phyloP scores from a whole-genome alignment of 2,329 filamentous ascomycete genomes.

The Sarocladium kiliense region DNA sequence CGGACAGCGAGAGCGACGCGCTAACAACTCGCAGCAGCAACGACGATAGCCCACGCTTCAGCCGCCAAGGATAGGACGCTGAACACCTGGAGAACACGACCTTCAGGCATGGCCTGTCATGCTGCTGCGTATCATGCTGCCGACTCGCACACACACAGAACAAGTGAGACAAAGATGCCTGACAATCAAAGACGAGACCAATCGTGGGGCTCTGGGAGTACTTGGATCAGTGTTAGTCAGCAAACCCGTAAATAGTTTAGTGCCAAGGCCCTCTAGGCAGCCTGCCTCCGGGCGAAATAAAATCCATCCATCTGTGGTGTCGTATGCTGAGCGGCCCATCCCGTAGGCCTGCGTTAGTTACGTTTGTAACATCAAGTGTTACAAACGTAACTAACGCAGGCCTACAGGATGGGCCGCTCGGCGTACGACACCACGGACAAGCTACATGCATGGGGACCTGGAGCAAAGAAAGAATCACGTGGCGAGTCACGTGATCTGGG shows the following conservation, averaged over 20 bases:
- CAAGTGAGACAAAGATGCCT: neutral
- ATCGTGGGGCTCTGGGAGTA: neutral
- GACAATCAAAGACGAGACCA: neutral
- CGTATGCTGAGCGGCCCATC: too few species aligned
- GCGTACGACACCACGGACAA: too few species aligned
- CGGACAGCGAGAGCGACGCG: neutral
- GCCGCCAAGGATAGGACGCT: conserved; percentile 2
- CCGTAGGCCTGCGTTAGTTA: too few species aligned
- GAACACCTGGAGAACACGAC: neutral
- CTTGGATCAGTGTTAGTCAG: neutral
- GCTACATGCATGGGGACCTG: too few species aligned
- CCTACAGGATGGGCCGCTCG: too few species aligned
- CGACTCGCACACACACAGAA: neutral
- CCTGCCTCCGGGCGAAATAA: neutral
- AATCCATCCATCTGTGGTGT: too few species aligned
- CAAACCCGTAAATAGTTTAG: neutral
- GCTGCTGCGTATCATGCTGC: neutral
- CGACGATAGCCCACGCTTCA: neutral
- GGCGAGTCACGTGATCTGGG: too few species aligned
- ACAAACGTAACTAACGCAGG: too few species aligned
- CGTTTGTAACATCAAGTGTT: too few species aligned
- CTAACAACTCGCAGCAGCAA: neutral
- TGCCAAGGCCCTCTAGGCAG: neutral
- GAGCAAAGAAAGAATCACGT: too few species aligned
- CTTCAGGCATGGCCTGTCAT: neutral